Percentiles rank a stretch among this genome's conserved stretches.
These are phyloP conservation scores for Alternaria brassicicola DNA, from an alignment of 2,329 filamentous ascomycete species.

Conservation along the genomic window DNA sequence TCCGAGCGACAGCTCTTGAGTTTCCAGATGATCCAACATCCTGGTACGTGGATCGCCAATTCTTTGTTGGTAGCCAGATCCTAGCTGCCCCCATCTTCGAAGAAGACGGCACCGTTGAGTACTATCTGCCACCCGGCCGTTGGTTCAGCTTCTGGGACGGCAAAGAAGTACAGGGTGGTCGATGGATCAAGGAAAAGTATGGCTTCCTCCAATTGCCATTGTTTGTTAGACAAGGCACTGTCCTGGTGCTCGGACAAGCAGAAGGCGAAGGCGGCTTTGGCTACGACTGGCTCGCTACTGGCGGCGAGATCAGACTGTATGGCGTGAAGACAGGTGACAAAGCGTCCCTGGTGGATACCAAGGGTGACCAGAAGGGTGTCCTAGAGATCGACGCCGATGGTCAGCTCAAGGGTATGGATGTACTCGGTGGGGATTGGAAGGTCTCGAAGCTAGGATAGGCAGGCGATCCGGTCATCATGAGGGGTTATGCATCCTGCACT, in stretches of 20 bases:
- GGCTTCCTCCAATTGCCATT: constrained; percentile 50
- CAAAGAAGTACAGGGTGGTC: constrained; percentile 49
- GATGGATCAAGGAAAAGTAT: constrained; percentile 53
- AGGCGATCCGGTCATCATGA: neutral
- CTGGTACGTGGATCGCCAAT: constrained; percentile 72
- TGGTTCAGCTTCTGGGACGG: constrained; percentile 60
- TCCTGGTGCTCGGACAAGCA: constrained; percentile 49
- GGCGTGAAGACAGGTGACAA: constrained; percentile 44
- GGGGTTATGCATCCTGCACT: neutral
- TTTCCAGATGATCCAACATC: constrained; percentile 73
- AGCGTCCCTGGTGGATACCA: constrained; percentile 44
- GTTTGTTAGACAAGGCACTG: constrained; percentile 49
- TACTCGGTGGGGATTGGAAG: constrained; percentile 46
- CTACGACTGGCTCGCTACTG: constrained; percentile 51
- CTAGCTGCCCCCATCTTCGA: constrained; percentile 69
- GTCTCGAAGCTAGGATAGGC: constrained; percentile 36
- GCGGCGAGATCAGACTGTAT: constrained; percentile 49
- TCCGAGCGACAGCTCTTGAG: constrained; percentile 71
- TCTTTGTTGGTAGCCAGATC: constrained; percentile 72
- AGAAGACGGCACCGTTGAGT: constrained; percentile 67
- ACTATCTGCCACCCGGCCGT: constrained; percentile 65
- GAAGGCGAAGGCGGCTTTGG: constrained; percentile 48
- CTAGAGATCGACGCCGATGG: constrained; percentile 39
- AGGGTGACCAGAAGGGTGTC: constrained; percentile 38
- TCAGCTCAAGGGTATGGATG: constrained; percentile 37